phyloP scores from a whole-genome alignment of 2,329 filamentous ascomycete genomes.

The Fusarium guadeloupense region DNA sequence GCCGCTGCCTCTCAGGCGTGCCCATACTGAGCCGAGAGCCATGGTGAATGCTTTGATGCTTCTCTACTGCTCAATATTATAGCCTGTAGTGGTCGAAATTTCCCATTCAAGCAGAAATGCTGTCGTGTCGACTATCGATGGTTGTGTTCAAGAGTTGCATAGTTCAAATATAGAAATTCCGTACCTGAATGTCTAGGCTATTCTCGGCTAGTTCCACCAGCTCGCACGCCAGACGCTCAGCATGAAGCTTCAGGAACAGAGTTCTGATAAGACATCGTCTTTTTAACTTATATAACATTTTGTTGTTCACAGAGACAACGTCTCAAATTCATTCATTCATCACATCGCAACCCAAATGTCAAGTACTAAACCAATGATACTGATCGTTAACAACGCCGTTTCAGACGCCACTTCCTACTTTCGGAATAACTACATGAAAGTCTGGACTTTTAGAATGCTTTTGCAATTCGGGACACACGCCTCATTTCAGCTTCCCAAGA shows the following conservation, averaged over 20 bases:
- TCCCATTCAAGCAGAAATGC: conserved; percentile 5
- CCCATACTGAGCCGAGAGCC: conserved; percentile 51
- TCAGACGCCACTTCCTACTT: conserved; percentile 43
- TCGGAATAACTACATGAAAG: conserved; percentile 43
- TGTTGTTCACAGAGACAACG: neutral
- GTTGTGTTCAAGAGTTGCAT: conserved; percentile 9
- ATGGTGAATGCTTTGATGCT: conserved; percentile 37
- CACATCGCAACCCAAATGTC: neutral
- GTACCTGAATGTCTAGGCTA: conserved; percentile 26
- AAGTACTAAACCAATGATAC: conserved; percentile 31
- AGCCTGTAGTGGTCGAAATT: conserved; percentile 5
- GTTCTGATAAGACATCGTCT: neutral
- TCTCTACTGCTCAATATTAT: conserved; percentile 2
- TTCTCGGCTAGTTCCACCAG: conserved; percentile 35
- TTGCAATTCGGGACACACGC: conserved; percentile 32
- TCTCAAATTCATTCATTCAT: neutral
- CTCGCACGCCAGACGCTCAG: neutral
- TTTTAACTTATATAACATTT: neutral
- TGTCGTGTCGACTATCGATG: neutral
- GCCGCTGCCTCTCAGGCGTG: conserved; percentile 41
- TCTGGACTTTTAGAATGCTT: conserved; percentile 44
- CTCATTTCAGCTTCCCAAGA: conserved; percentile 34
- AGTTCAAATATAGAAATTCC: conserved; percentile 22
- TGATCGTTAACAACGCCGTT: conserved; percentile 43
- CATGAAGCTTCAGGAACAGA: neutral